Evolutionary conservation across 2,329 filamentous ascomycete species (phyloP).

Genomic region (Decorospora gaudefroyi): DNA sequence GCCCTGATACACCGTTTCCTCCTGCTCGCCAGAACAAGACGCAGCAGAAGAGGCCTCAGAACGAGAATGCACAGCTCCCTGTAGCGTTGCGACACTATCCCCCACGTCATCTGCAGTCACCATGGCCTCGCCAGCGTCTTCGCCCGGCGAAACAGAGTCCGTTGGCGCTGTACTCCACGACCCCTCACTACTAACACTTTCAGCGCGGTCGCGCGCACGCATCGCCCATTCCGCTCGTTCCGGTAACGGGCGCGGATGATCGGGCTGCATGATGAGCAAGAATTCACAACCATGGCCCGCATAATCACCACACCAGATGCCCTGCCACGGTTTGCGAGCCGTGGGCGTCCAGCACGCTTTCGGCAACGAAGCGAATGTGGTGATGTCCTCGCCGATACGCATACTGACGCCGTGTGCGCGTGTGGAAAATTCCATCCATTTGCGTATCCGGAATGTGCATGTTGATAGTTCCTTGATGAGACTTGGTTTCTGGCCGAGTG

Average conservation of each 20-base stretch:
- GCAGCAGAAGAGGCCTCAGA: not conserved
- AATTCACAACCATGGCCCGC: conserved; percentile 88
- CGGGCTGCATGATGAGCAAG: conserved; percentile 76
- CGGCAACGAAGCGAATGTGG: conserved; percentile 74
- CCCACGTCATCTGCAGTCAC: conserved; percentile 40
- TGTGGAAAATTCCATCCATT: conserved; percentile 71
- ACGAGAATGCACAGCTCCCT: conserved; percentile 13
- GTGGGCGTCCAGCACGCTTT: conserved; percentile 80
- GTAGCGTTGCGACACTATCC: conserved; percentile 47
- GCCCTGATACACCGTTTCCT: conserved; percentile 61
- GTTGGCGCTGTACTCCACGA: conserved; percentile 43
- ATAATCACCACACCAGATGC: conserved; percentile 93
- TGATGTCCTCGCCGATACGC: conserved; percentile 58
- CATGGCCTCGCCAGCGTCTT: conserved; percentile 16
- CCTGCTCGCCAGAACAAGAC: conserved; percentile 2
- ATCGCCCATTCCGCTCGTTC: conserved; percentile 38
- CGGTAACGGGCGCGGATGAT: conserved; percentile 53
- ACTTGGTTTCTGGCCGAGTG: conserved; percentile 56
- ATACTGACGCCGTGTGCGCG: conserved; percentile 41
- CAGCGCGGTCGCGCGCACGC: conserved; percentile 30
- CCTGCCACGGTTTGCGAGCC: conserved; percentile 76
- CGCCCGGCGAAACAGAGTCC: conserved; percentile 14
- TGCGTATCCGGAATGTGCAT: conserved; percentile 71
- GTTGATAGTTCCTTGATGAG: conserved; percentile 66
- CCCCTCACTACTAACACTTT: conserved; percentile 37